Conservation (phyloP, 164 flowering plant genomes). For the Kalanchoe fedtschenkoi region DNA sequence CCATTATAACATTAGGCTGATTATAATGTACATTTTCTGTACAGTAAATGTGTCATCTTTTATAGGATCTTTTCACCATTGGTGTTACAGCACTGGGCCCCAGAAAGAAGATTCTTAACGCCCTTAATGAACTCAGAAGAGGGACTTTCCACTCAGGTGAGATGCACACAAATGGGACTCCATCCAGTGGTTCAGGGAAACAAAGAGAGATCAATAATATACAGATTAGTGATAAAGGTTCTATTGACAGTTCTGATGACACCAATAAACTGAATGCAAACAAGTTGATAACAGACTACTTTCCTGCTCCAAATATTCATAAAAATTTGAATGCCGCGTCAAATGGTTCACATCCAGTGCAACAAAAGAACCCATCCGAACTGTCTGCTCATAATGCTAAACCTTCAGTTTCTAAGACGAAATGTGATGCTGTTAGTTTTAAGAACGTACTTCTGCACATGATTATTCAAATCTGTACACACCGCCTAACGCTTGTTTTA, state of each 20-base stretch:
- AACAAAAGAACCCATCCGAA: conserved; percentile 8
- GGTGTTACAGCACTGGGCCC: conserved; percentile 90
- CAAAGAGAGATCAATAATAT: conserved; percentile 9
- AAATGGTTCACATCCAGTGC: conserved; percentile 11
- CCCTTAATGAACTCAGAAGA: conserved; percentile 47
- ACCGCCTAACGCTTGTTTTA: too few species aligned
- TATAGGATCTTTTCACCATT: conserved; percentile 64
- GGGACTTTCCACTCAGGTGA: conserved; percentile 16
- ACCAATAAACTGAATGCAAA: conserved; percentile 32
- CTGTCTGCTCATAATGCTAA: not conserved
- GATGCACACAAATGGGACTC: conserved; percentile 15
- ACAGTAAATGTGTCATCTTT: not conserved
- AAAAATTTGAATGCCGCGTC: conserved; percentile 16
- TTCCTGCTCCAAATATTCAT: conserved; percentile 31
- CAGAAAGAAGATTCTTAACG: conserved; percentile 69
- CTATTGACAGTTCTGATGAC: conserved; percentile 16
- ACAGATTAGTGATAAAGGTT: conserved; percentile 13
- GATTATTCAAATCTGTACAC: too few species aligned
- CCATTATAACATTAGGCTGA: not conserved
- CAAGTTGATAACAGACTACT: conserved; percentile 82
- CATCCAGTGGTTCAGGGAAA: conserved; percentile 23
- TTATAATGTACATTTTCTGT: not conserved
- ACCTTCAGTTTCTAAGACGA: conserved; percentile 16
- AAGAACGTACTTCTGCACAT: too few species aligned
- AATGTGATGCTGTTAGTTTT: conserved; percentile 12